Conservation (phyloP, 2,329 filamentous ascomycete genomes). For the Thelonectria blattea region DNA sequence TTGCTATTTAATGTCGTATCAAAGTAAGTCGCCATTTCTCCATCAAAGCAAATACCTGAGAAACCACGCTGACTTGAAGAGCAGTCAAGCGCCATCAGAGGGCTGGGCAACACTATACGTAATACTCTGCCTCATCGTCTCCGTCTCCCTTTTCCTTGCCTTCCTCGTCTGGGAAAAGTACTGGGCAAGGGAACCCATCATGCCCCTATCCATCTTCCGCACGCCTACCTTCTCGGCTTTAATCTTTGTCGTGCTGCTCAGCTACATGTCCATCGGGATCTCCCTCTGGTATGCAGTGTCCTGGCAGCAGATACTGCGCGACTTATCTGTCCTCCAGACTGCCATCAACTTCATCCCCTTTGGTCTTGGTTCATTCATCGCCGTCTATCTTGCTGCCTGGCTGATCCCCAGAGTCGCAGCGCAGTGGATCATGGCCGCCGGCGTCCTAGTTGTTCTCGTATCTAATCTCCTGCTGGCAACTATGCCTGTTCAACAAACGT, state of each 20-base stretch:
- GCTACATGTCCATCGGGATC: slow-evolving; percentile 56
- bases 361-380: slow-evolving; percentile 43
- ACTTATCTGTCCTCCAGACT: slow-evolving; percentile 47
- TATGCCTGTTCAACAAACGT: slow-evolving; percentile 48
- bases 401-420: slow-evolving; percentile 31
- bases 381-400: slow-evolving; percentile 47
- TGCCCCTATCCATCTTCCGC: slow-evolving; percentile 53
- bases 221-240: slow-evolving; percentile 52
- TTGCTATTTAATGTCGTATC: slow-evolving; percentile 58
- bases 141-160: slow-evolving; percentile 37
- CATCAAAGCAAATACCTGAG: too few relatives aligned
- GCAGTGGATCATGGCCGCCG: slow-evolving; percentile 5
- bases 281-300: slow-evolving; percentile 54
- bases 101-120: slow-evolving; percentile 53
- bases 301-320: slow-evolving; percentile 52
- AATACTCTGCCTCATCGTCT: slow-evolving; percentile 47
- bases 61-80: not conserved
- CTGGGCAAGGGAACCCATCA: slow-evolving; percentile 48
- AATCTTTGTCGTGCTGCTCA: slow-evolving; percentile 51
- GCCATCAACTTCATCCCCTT: slow-evolving; percentile 48
- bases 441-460: not conserved
- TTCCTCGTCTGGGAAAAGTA: slow-evolving; percentile 52
- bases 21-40: slow-evolving; percentile 46
- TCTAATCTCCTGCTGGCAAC: slow-evolving; percentile 2
- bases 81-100: slow-evolving; percentile 49